A percentile compares a stretch with the other conserved stretches of the same genome.
These are phyloP conservation scores for Saxispiralis lemnorum DNA, from an alignment of 495 filamentous ascomycete species.

Conservation along the genomic window DNA sequence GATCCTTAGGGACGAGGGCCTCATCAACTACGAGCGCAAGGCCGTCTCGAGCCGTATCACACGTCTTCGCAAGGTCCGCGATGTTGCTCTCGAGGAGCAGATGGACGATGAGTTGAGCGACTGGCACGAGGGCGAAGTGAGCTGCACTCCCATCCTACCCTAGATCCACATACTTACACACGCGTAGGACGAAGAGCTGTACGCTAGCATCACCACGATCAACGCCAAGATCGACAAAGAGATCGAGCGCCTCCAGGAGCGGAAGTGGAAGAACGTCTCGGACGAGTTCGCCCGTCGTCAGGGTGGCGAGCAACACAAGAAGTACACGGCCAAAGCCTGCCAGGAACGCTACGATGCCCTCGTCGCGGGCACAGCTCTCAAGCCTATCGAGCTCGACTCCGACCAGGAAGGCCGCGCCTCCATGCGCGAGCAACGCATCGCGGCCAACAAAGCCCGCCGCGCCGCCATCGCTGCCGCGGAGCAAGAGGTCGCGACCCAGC, in stretches of 20 bases:
- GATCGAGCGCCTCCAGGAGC: constrained; percentile 13
- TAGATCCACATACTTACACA: neutral
- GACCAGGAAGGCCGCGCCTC: constrained; percentile 15
- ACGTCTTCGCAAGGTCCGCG: constrained; percentile 20
- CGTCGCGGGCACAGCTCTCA: constrained; percentile 17
- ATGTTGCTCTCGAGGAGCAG: constrained; percentile 18
- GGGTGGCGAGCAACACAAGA: constrained; percentile 11
- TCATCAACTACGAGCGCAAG: constrained; percentile 21
- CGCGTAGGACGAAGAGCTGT: constrained; percentile 17
- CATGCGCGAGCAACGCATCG: constrained; percentile 12
- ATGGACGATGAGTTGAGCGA: constrained; percentile 24
- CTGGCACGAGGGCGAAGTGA: constrained; percentile 26
- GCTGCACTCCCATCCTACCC: neutral
- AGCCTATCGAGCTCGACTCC: constrained; percentile 19
- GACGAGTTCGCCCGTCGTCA: constrained; percentile 8
- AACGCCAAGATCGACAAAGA: constrained; percentile 15
- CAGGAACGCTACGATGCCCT: constrained; percentile 18
- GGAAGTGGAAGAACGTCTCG: constrained; percentile 16
- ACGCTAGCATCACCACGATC: constrained; percentile 12
- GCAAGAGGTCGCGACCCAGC: constrained; percentile 1
- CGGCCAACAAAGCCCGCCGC: constrained; percentile 7
- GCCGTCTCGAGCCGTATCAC: constrained; percentile 25
- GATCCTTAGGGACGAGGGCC: constrained; percentile 19
- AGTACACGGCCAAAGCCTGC: constrained; percentile 20
- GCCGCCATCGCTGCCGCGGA: neutral